Percentiles rank a stretch among this genome's conserved stretches.
Evolutionary conservation across 352 stramenopile genomes (phyloP).

Genomic region (Pythium monospermum): DNA sequence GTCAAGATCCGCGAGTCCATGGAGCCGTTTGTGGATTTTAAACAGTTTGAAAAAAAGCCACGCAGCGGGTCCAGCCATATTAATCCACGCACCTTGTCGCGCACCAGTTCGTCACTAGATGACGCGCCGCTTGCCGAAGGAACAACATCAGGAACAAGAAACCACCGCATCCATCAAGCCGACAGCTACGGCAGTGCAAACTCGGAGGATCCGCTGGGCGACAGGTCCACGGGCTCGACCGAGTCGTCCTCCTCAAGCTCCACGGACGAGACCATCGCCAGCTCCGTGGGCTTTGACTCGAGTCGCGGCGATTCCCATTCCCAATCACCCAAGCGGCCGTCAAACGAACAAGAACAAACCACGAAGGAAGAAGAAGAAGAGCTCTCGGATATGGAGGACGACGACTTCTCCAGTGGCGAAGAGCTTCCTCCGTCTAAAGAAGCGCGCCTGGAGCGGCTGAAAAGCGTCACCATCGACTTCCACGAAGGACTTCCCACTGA

Average conservation of each 20-base stretch:
- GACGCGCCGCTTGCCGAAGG: too few relatives aligned
- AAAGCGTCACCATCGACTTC: slow-evolving; percentile 73
- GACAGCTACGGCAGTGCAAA: slow-evolving; percentile 56
- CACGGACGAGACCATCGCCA: slow-evolving; percentile 31
- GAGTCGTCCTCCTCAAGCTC: slow-evolving; percentile 29
- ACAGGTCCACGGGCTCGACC: slow-evolving; percentile 24
- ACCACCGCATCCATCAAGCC: slow-evolving; percentile 20
- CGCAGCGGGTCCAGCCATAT: slow-evolving; percentile 6
- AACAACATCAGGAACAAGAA: slow-evolving; percentile 13
- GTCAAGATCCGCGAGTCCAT: slow-evolving; percentile 82
- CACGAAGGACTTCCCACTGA: slow-evolving; percentile 72
- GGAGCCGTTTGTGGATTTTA: slow-evolving; percentile 77
- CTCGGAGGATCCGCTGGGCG: slow-evolving; percentile 28
- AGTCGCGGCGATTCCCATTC: slow-evolving; percentile 13
- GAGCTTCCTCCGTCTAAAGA: slow-evolving; percentile 68
- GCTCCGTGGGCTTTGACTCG: slow-evolving; percentile 27
- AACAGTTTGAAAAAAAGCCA: slow-evolving; percentile 47
- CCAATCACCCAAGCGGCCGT: too few relatives aligned
- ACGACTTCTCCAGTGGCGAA: slow-evolving; percentile 38
- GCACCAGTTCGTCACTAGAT: slow-evolving; percentile 12
- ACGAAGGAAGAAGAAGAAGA: slow-evolving; percentile 22
- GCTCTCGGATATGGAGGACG: slow-evolving; percentile 32
- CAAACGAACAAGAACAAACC: slow-evolving; percentile 15
- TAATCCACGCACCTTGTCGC: slow-evolving; percentile 3
- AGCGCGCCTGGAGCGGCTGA: slow-evolving; percentile 59